A percentile compares a stretch with the other conserved stretches of the same genome.
These are phyloP conservation scores for Verticillium klebahnii DNA, from an alignment of 2,329 filamentous ascomycete genomes.

Conservation along the genomic window DNA sequence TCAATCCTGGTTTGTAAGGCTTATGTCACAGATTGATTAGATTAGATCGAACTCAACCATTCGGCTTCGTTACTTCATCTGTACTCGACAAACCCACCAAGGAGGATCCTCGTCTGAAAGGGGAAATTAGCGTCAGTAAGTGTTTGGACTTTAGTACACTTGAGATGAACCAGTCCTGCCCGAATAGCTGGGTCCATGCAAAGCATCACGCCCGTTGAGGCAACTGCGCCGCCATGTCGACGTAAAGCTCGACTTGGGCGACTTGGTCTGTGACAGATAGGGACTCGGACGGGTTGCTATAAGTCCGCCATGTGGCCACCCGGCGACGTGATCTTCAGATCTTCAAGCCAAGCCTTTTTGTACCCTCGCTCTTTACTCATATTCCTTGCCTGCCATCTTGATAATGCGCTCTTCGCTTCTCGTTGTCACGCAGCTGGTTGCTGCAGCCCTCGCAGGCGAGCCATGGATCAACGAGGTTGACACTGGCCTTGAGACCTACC, in stretches of 20 bases:
- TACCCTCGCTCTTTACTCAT: not conserved
- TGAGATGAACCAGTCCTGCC: not conserved
- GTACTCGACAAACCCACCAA: not conserved
- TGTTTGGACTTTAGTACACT: not conserved
- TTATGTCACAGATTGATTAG: not conserved
- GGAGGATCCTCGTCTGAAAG: not conserved
- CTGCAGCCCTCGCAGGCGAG: slow-evolving; percentile 21
- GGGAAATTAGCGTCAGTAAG: not conserved
- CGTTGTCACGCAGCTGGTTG: slow-evolving; percentile 12
- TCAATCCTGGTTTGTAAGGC: not conserved
- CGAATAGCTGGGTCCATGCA: not conserved
- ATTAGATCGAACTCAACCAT: not conserved
- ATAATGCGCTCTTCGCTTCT: not conserved
- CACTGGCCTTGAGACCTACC: slow-evolving; percentile 25
- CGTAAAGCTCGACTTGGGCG: no score
- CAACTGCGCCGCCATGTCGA: not conserved
- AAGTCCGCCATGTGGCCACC: not conserved
- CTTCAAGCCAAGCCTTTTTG: not conserved
- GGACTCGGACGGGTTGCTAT: not conserved
- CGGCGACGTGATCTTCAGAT: not conserved
- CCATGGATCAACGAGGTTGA: slow-evolving; percentile 29
- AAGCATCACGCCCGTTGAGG: not conserved
- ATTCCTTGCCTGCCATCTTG: not conserved
- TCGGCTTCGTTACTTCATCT: not conserved
- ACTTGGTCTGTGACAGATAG: no score